Conservation (phyloP, 2,329 filamentous ascomycete genomes). For the Acephala macrosclerotiorum region DNA sequence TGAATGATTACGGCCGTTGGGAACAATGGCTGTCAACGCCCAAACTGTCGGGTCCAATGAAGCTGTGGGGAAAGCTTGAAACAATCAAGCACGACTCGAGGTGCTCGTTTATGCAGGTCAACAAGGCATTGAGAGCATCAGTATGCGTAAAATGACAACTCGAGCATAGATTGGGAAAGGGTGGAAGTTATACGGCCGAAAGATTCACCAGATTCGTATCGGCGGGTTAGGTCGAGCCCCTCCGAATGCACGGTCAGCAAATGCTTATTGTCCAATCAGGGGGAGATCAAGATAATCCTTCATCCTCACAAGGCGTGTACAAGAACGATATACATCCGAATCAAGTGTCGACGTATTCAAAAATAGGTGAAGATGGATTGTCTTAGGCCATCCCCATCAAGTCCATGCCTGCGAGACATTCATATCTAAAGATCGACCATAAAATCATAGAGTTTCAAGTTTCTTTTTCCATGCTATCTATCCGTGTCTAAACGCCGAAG, state of each 20-base stretch:
- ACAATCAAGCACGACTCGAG: not conserved
- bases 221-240: no score
- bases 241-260: no score
- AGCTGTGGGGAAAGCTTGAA: not conserved
- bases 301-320: not conserved
- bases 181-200: not conserved
- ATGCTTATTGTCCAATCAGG: no score
- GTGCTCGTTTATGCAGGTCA: not conserved
- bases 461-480: conserved; percentile 36
- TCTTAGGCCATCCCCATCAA: no score
- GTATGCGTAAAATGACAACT: not conserved
- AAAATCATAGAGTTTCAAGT: not conserved
- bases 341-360: not conserved
- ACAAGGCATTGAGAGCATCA: not conserved
- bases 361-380: no score
- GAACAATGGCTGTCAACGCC: not conserved
- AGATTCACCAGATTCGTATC: no score
- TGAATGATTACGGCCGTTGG: conserved; percentile 9
- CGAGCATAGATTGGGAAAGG: not conserved
- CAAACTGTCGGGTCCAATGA: not conserved
- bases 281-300: not conserved
- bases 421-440: not conserved
- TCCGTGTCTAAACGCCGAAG: conserved; percentile 35
- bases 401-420: not conserved
- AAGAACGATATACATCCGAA: not conserved